These are phyloP conservation scores for Aphanomyces cochlioides DNA, from an alignment of 352 stramenopile species.

Conservation along the genomic window DNA sequence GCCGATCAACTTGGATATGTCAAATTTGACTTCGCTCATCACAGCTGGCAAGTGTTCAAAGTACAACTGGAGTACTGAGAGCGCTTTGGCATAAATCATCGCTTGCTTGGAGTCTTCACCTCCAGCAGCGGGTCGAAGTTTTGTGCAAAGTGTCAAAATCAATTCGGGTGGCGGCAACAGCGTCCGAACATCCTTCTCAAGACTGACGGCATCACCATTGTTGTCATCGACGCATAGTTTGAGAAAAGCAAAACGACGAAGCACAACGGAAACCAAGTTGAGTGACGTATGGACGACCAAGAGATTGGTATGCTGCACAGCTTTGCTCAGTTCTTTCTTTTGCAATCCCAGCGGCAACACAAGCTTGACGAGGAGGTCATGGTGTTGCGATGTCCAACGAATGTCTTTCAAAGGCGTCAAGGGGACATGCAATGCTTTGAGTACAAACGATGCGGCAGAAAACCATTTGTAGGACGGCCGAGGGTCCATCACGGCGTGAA, in stretches of 20 bases:
- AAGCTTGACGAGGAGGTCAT: constrained; percentile 49
- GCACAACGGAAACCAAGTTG: constrained; percentile 54
- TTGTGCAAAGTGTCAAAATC: constrained; percentile 64
- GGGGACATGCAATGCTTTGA: constrained; percentile 56
- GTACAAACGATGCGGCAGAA: constrained; percentile 59
- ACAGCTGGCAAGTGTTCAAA: constrained; percentile 61
- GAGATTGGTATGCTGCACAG: constrained; percentile 69
- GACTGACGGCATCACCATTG: constrained; percentile 3
- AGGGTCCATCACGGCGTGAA: constrained; percentile 67
- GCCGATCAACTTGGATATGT: constrained; percentile 76
- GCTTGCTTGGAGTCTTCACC: not conserved
- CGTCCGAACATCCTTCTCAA: constrained; percentile 65
- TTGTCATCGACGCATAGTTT: not conserved
- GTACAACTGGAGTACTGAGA: constrained; percentile 75
- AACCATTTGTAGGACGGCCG: constrained; percentile 78
- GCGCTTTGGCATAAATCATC: constrained; percentile 69
- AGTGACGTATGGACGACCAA: constrained; percentile 74
- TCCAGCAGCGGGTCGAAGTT: constrained; percentile 32
- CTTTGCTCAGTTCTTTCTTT: constrained; percentile 70
- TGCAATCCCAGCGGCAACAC: constrained; percentile 63
- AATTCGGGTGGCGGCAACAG: constrained; percentile 73
- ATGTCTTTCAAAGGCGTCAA: constrained; percentile 40
- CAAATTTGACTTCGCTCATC: constrained; percentile 79
- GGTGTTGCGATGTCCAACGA: not conserved
- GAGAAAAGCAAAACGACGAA: constrained; percentile 42